A percentile compares a stretch with the other conserved stretches of the same genome.
Conservation (phyloP, 1,284 basidiomycete genomes). For the Ustilago bromivora region DNA sequence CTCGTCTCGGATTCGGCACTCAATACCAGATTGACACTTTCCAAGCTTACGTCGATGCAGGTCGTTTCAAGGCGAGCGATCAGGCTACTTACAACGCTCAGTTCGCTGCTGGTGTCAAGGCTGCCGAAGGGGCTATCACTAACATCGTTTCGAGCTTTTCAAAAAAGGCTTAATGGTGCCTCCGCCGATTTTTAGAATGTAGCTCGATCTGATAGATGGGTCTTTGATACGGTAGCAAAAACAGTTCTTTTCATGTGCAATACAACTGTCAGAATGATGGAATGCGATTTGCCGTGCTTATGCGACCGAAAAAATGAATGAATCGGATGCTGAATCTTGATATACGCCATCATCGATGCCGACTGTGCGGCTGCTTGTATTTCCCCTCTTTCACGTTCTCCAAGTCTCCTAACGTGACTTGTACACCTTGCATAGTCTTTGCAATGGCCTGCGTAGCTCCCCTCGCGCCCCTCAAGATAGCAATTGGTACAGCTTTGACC, state of each 20-base stretch:
- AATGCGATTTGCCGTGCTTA: not conserved
- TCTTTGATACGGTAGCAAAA: too few species aligned
- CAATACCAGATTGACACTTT: slow-evolving; percentile 76
- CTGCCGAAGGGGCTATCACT: slow-evolving; percentile 48
- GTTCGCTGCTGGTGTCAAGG: slow-evolving; percentile 46
- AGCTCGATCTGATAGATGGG: too few species aligned
- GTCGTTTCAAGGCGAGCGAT: slow-evolving; percentile 24
- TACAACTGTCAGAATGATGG: not conserved
- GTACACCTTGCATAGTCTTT: slow-evolving; percentile 90
- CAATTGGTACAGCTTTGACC: slow-evolving; percentile 94
- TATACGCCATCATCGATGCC: not conserved
- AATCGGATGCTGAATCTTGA: not conserved
- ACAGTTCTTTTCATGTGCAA: not conserved
- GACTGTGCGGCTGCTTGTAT: slow-evolving; percentile 45
- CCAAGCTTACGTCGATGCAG: slow-evolving; percentile 38
- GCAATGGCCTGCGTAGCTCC: slow-evolving; percentile 94
- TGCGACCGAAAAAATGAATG: not conserved
- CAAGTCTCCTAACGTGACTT: slow-evolving; percentile 75
- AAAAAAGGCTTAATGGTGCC: slow-evolving; percentile 6
- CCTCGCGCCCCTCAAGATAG: slow-evolving; percentile 94
- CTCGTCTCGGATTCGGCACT: slow-evolving; percentile 76
- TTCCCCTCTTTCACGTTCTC: slow-evolving; percentile 52
- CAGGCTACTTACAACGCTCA: slow-evolving; percentile 34
- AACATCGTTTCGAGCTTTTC: slow-evolving; percentile 35
- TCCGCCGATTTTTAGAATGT: too few species aligned